A percentile compares a stretch with the other conserved stretches of the same genome.
Evolutionary conservation across 148 eudicot genomes (phyloP).

Genomic region (Linanthus parryae): DNA sequence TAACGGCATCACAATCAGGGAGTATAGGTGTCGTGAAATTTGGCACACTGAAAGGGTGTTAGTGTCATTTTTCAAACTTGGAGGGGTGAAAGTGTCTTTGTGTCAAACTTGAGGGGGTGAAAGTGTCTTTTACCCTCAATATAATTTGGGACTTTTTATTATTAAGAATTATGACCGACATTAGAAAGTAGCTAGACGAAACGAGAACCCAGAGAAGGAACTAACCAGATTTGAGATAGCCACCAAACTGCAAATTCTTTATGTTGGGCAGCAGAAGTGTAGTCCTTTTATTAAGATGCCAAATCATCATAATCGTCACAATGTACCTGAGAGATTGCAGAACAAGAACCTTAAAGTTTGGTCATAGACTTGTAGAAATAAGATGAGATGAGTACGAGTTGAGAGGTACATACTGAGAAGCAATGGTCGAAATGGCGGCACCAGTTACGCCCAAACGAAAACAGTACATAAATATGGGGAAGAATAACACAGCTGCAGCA

Average conservation of each 20-base stretch:
- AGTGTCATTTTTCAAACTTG: no score
- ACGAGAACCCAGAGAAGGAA: no score
- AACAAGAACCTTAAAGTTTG: background rate
- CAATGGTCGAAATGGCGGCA: slow-evolving; percentile 35
- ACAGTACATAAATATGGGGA: slow-evolving; percentile 25
- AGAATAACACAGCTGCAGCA: slow-evolving; percentile 28
- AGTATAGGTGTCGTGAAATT: no score
- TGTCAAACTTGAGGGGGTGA: no score
- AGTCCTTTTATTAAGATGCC: slow-evolving; percentile 22
- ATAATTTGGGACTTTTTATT: no score
- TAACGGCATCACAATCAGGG: no score
- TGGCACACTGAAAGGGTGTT: no score
- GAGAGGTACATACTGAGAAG: slow-evolving; percentile 30
- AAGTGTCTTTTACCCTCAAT: no score
- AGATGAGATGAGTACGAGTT: background rate
- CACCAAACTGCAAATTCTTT: slow-evolving; percentile 21
- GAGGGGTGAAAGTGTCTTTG: no score
- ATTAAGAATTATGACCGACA: no score
- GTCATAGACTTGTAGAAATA: background rate
- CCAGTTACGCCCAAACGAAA: slow-evolving; percentile 31
- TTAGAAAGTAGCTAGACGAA: no score
- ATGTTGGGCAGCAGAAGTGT: slow-evolving; percentile 13
- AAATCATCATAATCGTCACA: slow-evolving; percentile 23
- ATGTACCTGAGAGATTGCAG: slow-evolving; percentile 16
- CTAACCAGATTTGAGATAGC: slow-evolving; percentile 24